phyloP scores from a whole-genome alignment of 2,329 filamentous ascomycete genomes.

The Beauveria scarabaeidicola region DNA sequence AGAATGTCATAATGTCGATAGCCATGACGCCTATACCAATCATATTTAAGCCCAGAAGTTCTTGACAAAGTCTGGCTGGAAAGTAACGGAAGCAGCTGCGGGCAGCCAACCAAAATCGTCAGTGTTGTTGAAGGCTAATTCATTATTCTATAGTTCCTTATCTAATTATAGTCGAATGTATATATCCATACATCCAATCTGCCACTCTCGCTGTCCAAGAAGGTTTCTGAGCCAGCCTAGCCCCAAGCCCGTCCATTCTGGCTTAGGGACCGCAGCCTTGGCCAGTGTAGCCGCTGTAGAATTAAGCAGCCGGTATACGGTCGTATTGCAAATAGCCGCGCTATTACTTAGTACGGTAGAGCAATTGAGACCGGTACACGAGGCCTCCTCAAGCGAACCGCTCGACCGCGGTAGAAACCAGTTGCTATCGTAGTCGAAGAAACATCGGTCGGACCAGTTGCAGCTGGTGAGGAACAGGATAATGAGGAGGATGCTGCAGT shows the following conservation, averaged over 20 bases:
- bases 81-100: neutral
- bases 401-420: constrained; percentile 78
- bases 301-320: constrained; percentile 51
- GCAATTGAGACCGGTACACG: constrained; percentile 20
- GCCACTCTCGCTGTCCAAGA: constrained; percentile 77
- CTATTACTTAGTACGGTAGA: neutral
- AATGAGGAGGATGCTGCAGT: constrained; percentile 91
- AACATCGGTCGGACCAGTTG: constrained; percentile 81
- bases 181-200: constrained; percentile 83
- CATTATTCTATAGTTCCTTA: neutral
- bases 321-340: constrained; percentile 36
- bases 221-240: constrained; percentile 80
- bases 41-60: neutral
- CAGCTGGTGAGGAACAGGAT: constrained; percentile 90
- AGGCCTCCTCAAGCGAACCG: constrained; percentile 16
- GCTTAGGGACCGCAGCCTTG: constrained; percentile 56
- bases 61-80: neutral
- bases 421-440: constrained; percentile 86
- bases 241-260: constrained; percentile 68
- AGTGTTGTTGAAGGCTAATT: neutral
- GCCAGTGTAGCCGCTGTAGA: constrained; percentile 61
- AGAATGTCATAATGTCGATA: constrained; percentile 11
- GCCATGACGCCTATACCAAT: constrained; percentile 5
- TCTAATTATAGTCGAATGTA: constrained; percentile 59
- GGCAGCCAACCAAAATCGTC: neutral